Conservation (phyloP, 495 filamentous ascomycete genomes). For the Penicillium argentinense region DNA sequence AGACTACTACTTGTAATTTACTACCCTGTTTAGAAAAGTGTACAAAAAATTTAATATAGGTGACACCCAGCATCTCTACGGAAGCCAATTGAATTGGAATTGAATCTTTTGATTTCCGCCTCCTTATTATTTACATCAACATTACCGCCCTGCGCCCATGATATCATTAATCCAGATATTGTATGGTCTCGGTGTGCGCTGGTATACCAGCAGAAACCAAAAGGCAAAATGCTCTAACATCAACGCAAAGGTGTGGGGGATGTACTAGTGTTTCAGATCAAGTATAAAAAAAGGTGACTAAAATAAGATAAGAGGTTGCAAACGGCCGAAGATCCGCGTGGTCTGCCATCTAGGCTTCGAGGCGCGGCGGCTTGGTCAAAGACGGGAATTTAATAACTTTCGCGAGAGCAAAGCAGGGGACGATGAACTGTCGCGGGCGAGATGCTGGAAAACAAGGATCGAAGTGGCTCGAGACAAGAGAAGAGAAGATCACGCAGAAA, state of each 20-base stretch:
- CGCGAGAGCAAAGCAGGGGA: constrained; percentile 15
- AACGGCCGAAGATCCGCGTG: constrained; percentile 14
- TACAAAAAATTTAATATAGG: constrained; percentile 3
- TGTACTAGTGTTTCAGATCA: too few relatives aligned
- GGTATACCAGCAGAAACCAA: constrained; percentile 10
- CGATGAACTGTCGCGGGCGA: constrained; percentile 13
- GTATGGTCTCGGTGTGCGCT: constrained; percentile 20
- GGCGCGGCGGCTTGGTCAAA: constrained; percentile 17
- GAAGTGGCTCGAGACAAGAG: constrained; percentile 19
- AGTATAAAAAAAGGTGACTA: constrained; percentile 20
- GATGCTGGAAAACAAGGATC: constrained; percentile 17
- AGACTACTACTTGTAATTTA: too few relatives aligned
- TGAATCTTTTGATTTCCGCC: constrained; percentile 14
- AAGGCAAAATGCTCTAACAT: too few relatives aligned
- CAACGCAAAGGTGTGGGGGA: too few relatives aligned
- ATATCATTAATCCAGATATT: constrained; percentile 30
- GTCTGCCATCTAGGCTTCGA: constrained; percentile 28
- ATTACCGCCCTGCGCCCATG: constrained; percentile 28
- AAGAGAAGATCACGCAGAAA: constrained; percentile 35
- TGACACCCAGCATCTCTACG: neutral
- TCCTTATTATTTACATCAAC: constrained; percentile 43
- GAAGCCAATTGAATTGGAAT: constrained; percentile 10
- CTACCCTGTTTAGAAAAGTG: neutral
- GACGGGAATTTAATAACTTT: constrained; percentile 15
- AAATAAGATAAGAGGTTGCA: constrained; percentile 25